A percentile compares a stretch with the other conserved stretches of the same genome.
Evolutionary conservation across 768 basidiomycete genomes (phyloP).

Genomic region (Amanita thiersii): DNA sequence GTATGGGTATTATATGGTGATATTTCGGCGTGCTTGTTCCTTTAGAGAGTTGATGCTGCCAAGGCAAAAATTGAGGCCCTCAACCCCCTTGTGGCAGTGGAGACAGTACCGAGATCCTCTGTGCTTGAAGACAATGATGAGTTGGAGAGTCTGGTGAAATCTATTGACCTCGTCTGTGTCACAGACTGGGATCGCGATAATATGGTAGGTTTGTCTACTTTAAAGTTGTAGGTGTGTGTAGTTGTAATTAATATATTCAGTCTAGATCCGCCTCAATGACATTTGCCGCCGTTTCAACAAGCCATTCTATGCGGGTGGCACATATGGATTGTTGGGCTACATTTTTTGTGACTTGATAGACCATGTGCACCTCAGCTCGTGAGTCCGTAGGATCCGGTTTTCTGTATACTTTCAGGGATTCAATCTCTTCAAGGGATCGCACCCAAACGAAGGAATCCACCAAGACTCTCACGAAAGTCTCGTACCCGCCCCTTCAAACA

Average conservation of each 20-base stretch:
- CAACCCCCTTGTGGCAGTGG: constrained; percentile 85
- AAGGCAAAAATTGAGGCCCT: constrained; percentile 79
- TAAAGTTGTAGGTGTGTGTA: not conserved
- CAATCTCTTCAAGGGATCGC: constrained; percentile 43
- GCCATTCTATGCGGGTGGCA: constrained; percentile 88
- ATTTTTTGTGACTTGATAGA: constrained; percentile 89
- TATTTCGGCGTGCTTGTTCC: constrained; percentile 24
- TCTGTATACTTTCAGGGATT: constrained; percentile 9
- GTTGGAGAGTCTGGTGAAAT: constrained; percentile 51
- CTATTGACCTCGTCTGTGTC: constrained; percentile 80
- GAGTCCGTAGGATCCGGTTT: constrained; percentile 24
- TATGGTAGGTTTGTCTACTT: constrained; percentile 47
- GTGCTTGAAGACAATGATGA: constrained; percentile 36
- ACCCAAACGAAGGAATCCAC: constrained; percentile 48
- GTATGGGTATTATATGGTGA: constrained; percentile 29
- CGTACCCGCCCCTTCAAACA: constrained; percentile 54
- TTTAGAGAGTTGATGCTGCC: constrained; percentile 80
- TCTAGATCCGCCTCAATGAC: constrained; percentile 69
- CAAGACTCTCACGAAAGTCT: constrained; percentile 52
- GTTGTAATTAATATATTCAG: constrained; percentile 10
- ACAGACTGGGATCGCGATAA: constrained; percentile 69
- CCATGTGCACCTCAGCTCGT: constrained; percentile 85
- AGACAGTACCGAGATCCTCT: constrained; percentile 48
- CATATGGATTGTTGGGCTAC: constrained; percentile 86
- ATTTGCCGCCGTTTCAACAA: constrained; percentile 67